Evolutionary conservation across 176 grass and related monocot species (phyloP).

Genomic region (Olyra latifolia): DNA sequence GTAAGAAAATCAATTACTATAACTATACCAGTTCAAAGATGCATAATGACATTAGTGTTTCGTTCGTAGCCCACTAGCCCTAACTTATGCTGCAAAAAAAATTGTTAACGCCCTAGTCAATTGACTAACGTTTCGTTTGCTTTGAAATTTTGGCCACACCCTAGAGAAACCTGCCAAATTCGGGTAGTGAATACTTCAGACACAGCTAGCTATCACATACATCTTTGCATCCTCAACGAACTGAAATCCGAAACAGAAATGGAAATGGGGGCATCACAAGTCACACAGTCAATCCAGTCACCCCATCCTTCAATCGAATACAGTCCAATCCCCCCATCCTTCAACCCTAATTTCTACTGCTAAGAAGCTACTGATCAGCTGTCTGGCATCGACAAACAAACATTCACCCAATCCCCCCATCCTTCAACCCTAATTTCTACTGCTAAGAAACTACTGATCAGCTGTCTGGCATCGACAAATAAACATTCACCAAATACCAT

Average conservation of each 20-base stretch:
- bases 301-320: not conserved
- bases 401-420: not conserved
- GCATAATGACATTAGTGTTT: not conserved
- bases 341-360: too few relatives aligned
- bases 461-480: not conserved
- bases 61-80: too few relatives aligned
- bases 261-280: not conserved
- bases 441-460: too few relatives aligned
- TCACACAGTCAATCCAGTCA: not conserved
- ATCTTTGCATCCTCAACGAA: not conserved
- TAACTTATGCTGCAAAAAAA: not conserved
- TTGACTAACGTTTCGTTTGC: not conserved
- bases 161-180: not conserved
- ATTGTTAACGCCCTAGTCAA: not conserved
- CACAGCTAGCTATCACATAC: not conserved
- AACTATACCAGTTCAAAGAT: not conserved
- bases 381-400: not conserved
- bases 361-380: too few relatives aligned
- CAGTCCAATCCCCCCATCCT: not conserved
- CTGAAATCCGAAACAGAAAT: not conserved
- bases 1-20: not conserved
- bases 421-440: not conserved
- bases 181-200: not conserved
- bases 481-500: too few relatives aligned
- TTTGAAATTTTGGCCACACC: not conserved